phyloP scores from a whole-genome alignment of 78 protist genomes.

The Dictyostelium firmibasis region DNA sequence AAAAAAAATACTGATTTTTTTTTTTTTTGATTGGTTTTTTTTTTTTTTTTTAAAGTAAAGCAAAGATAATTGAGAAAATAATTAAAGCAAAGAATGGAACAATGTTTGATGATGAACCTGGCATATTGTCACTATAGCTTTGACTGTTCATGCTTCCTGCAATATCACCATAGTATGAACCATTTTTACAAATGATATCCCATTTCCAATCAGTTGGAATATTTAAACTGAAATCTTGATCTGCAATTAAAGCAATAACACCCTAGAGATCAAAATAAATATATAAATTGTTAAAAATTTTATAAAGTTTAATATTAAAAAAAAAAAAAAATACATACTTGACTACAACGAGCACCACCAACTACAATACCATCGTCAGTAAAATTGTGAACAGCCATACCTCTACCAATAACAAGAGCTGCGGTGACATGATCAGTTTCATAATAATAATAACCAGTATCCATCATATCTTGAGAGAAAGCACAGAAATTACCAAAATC shows the following conservation, averaged over 20 bases:
- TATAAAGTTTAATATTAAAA: no score
- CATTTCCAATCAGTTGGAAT: not conserved
- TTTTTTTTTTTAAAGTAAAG: not conserved
- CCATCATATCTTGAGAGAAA: not conserved
- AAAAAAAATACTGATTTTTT: not conserved
- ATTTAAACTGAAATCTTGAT: not conserved
- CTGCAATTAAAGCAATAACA: conserved; percentile 9
- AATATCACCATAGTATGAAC: not conserved
- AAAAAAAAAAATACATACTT: not conserved
- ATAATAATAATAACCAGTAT: not conserved
- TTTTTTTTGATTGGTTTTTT: not conserved
- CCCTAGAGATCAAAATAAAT: not conserved
- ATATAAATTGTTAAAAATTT: no score
- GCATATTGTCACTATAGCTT: not conserved
- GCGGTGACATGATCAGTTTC: not conserved
- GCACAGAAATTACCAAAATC: conserved; percentile 46
- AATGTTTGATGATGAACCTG: not conserved
- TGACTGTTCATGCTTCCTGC: not conserved
- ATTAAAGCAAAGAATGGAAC: not conserved
- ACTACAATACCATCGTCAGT: not conserved
- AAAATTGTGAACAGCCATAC: conserved; percentile 11
- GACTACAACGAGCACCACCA: conserved; percentile 27
- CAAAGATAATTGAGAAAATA: not conserved
- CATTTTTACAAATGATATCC: not conserved
- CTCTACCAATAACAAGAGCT: not conserved